Conservation (phyloP, 331 rosid genomes). For the Pyrus hybrid region DNA sequence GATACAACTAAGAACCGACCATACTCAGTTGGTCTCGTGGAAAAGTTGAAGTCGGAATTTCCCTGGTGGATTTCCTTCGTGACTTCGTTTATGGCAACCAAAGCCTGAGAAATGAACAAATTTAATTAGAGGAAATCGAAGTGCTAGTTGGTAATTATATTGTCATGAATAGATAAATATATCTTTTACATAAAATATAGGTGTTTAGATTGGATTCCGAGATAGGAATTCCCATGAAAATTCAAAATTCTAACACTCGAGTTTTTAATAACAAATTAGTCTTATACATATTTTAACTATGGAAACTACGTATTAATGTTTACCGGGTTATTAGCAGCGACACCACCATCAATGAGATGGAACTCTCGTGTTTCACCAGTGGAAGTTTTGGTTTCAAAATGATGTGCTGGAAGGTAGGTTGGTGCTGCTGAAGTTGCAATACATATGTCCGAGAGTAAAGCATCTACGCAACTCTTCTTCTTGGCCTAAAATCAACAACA, state of each 20-base stretch:
- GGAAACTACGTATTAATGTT: no score
- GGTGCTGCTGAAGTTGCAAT: conserved; percentile 31
- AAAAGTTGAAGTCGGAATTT: conserved; percentile 10
- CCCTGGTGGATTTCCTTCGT: conserved; percentile 19
- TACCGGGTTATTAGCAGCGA: conserved; percentile 11
- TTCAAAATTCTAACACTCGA: no score
- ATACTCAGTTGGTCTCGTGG: conserved; percentile 14
- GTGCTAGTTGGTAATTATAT: no score
- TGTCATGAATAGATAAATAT: no score
- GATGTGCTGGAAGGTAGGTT: conserved; percentile 24
- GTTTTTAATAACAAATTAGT: no score
- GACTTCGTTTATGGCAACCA: conserved; percentile 38
- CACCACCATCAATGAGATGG: conserved; percentile 4
- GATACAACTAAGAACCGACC: conserved; percentile 26
- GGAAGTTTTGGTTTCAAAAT: conserved; percentile 6
- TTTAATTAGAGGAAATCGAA: background rate
- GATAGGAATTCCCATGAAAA: no score
- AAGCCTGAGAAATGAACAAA: conserved; percentile 11
- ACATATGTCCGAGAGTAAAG: conserved; percentile 26
- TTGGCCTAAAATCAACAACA: background rate
- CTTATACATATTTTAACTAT: no score
- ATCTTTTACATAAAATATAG: no score
- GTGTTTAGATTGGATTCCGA: no score
- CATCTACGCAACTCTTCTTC: conserved; percentile 2
- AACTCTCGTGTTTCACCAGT: conserved; percentile 12